These are phyloP conservation scores for Phytophthora pini DNA, from an alignment of 352 stramenopile genomes.

Conservation along the genomic window DNA sequence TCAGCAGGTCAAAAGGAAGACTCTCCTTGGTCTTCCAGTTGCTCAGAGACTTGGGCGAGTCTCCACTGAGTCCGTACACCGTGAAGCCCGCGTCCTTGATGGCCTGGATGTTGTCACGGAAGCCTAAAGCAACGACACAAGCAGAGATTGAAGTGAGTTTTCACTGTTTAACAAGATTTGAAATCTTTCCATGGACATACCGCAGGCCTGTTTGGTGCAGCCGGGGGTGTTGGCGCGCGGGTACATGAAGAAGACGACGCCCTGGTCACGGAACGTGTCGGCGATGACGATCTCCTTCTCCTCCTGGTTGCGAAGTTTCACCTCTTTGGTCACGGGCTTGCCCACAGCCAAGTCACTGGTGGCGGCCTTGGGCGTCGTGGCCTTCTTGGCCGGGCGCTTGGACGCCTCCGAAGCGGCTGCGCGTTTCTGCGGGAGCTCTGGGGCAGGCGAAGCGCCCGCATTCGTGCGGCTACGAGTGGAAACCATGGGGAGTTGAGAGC, in stretches of 20 bases:
- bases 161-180: conserved; percentile 11
- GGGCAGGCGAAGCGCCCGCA: conserved; percentile 25
- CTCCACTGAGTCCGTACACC: conserved; percentile 82
- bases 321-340: conserved; percentile 59
- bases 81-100: conserved; percentile 83
- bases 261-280: conserved; percentile 79
- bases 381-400: conserved; percentile 57
- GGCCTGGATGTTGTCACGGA: conserved; percentile 84
- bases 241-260: conserved; percentile 92
- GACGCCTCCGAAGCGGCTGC: conserved; percentile 24
- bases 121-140: conserved; percentile 45
- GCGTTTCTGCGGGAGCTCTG: conserved; percentile 42
- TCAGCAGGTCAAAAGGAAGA: conserved; percentile 83
- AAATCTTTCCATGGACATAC: conserved; percentile 39
- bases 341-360: conserved; percentile 66
- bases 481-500: conserved; percentile 41
- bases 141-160: conserved; percentile 12
- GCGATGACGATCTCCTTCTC: conserved; percentile 57
- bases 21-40: conserved; percentile 86
- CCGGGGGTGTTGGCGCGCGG: conserved; percentile 85
- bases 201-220: conserved; percentile 90
- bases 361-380: conserved; percentile 37
- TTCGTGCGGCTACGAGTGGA: conserved; percentile 63
- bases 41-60: conserved; percentile 71
- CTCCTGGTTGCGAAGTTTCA: conserved; percentile 81